Conservation (phyloP, 768 basidiomycete genomes). For the Vishniacozyma victoriae region DNA sequence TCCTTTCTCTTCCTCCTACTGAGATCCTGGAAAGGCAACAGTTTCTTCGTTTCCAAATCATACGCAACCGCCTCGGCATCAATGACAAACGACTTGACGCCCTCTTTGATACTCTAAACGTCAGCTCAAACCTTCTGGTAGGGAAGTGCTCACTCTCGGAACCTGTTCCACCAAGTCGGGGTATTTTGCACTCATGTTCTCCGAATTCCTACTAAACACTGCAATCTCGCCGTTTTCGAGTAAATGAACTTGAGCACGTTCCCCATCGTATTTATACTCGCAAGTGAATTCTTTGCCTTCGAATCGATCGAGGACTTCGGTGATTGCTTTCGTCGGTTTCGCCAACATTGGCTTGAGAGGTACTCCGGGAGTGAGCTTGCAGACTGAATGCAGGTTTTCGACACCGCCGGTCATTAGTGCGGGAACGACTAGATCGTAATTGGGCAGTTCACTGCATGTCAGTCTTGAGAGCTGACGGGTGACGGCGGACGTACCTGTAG, state of each 20-base stretch:
- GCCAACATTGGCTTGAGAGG: conserved; percentile 98
- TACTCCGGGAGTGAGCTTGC: conserved; percentile 90
- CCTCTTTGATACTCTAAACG: conserved; percentile 76
- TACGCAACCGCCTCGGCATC: conserved; percentile 97
- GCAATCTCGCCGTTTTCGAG: conserved; percentile 72
- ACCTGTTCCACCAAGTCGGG: conserved; percentile 95
- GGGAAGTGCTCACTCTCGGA: conserved; percentile 59
- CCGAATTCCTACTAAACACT: conserved; percentile 96
- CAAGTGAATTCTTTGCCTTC: conserved; percentile 94
- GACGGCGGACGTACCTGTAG: conserved; percentile 63
- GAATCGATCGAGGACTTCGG: conserved; percentile 93
- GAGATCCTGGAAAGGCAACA: conserved; percentile 98
- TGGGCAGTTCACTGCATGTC: conserved; percentile 71
- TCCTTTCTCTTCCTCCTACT: conserved; percentile 93
- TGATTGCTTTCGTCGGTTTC: conserved; percentile 97
- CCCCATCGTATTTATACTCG: conserved; percentile 99
- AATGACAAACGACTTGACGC: conserved; percentile 82
- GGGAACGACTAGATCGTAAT: conserved; percentile 86
- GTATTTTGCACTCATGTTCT: conserved; percentile 99
- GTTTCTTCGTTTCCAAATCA: conserved; percentile 70
- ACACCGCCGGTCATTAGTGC: conserved; percentile 76
- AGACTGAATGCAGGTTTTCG: conserved; percentile 60
- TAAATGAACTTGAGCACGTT: conserved; percentile 89
- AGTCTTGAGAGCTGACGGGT: background rate
- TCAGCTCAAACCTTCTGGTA: background rate